Percentiles rank a stretch among this genome's conserved stretches.
Conservation (phyloP, 2,329 filamentous ascomycete genomes). For the Aspergillus hiratsukae region DNA sequence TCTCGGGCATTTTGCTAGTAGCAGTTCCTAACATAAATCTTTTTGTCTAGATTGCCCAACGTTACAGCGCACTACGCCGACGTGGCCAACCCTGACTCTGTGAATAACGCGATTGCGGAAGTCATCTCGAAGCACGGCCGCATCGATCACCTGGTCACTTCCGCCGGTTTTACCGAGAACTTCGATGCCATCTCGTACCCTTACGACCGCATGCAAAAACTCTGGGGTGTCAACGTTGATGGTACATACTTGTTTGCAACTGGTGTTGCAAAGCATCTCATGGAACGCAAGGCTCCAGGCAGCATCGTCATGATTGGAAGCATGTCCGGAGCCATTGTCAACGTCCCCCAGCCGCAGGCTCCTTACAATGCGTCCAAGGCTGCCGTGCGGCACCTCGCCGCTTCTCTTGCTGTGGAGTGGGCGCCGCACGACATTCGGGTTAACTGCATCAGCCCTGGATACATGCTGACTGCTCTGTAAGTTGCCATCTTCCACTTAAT, state of each 20-base stretch:
- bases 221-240: conserved; percentile 91
- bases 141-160: conserved; percentile 89
- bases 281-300: conserved; percentile 71
- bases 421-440: conserved; percentile 81
- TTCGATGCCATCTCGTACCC: conserved; percentile 89
- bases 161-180: conserved; percentile 96
- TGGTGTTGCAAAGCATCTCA: conserved; percentile 79
- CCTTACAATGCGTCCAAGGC: conserved; percentile 94
- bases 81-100: conserved; percentile 74
- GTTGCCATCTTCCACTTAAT: conserved; percentile 28
- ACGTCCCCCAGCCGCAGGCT: conserved; percentile 88
- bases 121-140: conserved; percentile 68
- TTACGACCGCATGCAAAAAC: conserved; percentile 82
- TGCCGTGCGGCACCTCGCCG: conserved; percentile 80
- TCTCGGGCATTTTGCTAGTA: not conserved
- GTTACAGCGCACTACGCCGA: conserved; percentile 89
- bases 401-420: conserved; percentile 91
- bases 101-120: conserved; percentile 67
- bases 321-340: conserved; percentile 92
- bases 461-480: conserved; percentile 92
- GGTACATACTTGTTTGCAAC: conserved; percentile 88
- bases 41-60: conserved; percentile 58
- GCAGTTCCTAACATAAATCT: not conserved
- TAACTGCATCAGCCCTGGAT: conserved; percentile 92
- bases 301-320: conserved; percentile 93